These are phyloP conservation scores for Cyberlindnera japonica DNA, from an alignment of 805 yeast genomes.

Conservation along the genomic window DNA sequence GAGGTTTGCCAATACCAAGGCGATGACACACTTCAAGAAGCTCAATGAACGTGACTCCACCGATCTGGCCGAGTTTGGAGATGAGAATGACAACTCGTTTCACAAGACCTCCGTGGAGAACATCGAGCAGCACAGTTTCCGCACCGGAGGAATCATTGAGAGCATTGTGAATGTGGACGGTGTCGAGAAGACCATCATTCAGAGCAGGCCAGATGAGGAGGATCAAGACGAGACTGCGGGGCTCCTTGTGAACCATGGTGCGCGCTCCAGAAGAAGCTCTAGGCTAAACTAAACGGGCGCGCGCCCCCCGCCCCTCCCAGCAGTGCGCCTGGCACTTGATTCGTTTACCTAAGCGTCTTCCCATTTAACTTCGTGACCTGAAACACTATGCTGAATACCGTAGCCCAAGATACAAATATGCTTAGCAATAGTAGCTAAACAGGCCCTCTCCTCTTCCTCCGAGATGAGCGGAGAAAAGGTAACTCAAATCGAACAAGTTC, in stretches of 20 bases:
- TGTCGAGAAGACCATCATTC: slow-evolving; percentile 80
- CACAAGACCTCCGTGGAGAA: slow-evolving; percentile 7
- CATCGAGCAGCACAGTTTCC: slow-evolving; percentile 23
- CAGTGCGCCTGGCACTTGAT: too few species aligned
- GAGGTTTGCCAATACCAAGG: slow-evolving; percentile 5
- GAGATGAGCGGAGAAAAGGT: too few species aligned
- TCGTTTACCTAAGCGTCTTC: too few species aligned
- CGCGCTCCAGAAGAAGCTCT: slow-evolving; percentile 5
- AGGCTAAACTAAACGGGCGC: slow-evolving; percentile 2
- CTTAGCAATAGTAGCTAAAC: too few species aligned
- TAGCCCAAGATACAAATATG: too few species aligned
- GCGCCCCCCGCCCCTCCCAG: too few species aligned
- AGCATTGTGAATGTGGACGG: slow-evolving; percentile 82
- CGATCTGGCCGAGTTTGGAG: slow-evolving; percentile 18
- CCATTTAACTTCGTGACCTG: too few species aligned
- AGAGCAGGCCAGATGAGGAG: slow-evolving; percentile 46
- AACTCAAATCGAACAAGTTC: too few species aligned
- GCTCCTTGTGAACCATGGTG: slow-evolving; percentile 2
- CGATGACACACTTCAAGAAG: slow-evolving; percentile 19
- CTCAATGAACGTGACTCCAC: slow-evolving; percentile 16
- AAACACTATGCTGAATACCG: too few species aligned
- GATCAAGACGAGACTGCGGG: slow-evolving; percentile 9
- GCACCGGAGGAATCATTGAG: slow-evolving; percentile 58
- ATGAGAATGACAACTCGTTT: neutral
- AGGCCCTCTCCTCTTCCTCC: too few species aligned